Evolutionary conservation across 169 alveolate species (phyloP), one percentile per base, ranked within the genome.

Genomic region (Neospora caninum): DNA sequence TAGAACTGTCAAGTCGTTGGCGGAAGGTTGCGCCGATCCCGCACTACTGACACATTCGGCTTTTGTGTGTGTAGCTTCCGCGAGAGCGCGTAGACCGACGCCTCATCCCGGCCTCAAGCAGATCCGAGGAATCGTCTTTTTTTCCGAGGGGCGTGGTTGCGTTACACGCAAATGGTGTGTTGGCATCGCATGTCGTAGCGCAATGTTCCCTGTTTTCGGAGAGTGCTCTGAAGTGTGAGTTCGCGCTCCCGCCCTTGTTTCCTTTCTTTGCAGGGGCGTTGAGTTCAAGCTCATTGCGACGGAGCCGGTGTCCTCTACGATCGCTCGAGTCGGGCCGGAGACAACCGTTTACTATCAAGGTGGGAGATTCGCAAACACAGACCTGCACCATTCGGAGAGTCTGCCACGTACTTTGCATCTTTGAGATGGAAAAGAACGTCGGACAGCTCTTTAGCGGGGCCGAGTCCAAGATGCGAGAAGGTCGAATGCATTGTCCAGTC

Each of bases 221-320:
- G n/a, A n/a, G 18, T 13, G 58, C 58, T 22, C 18, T 49, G 27
- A 49, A 49, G 18, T 49, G 58, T 22, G 6, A n/a, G 58, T 49
- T 13, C 58, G 18, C 18, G 58, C 18, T 49, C 58, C 18, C 58
- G 18, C 58, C 58, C 27, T 49, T 49, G 58, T 49, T 49, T 13
- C 18, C 34, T 20, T 16, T 64, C 4, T 36, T 53, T 92, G 58
- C 93, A 93, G 96, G 34, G 98, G 98, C 38, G 97, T 96, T 18
- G 97, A 96, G 70, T 97, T 97, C 83, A 95, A 97, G 49, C 91
- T 97, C 38, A 95, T 93, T 0, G 97, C 95, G 43, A 80, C 95
- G 88, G 96, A 91, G 70, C 95, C 94, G 58, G 42, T 83, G 49
- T 86, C 95, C 18, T 82, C 64, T 16, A 86, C 80, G 22, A 92